phyloP scores from a whole-genome alignment of 2,329 filamentous ascomycete species.

The Clathrospora elynae region DNA sequence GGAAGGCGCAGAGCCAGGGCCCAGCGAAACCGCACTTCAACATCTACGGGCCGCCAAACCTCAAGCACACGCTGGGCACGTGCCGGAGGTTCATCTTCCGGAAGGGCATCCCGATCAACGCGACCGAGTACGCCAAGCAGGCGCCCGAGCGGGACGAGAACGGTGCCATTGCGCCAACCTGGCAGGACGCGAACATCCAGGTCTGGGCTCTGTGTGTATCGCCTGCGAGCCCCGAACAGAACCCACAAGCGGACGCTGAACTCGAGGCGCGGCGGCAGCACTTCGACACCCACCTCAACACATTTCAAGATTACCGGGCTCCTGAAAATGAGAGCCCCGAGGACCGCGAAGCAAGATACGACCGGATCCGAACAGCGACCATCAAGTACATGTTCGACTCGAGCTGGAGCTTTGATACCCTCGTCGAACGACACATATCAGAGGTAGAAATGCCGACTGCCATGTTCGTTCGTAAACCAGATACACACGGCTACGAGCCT shows the following conservation, averaged over 20 bases:
- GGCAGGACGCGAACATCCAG: slow-evolving; percentile 74
- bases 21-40: slow-evolving; percentile 44
- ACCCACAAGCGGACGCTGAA: slow-evolving; percentile 22
- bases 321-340: slow-evolving; percentile 38
- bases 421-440: slow-evolving; percentile 68
- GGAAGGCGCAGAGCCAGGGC: slow-evolving; percentile 13
- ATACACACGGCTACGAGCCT: slow-evolving; percentile 66
- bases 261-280: slow-evolving; percentile 26
- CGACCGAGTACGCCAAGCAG: slow-evolving; percentile 65
- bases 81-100: slow-evolving; percentile 84
- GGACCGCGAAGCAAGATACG: slow-evolving; percentile 49
- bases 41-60: slow-evolving; percentile 81
- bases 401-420: slow-evolving; percentile 71
- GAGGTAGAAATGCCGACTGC: slow-evolving; percentile 70
- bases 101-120: slow-evolving; percentile 74
- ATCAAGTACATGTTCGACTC: slow-evolving; percentile 82
- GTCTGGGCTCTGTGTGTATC: slow-evolving; percentile 80
- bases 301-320: slow-evolving; percentile 39
- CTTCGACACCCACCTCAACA: slow-evolving; percentile 36
- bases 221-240: slow-evolving; percentile 27
- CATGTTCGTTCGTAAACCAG: slow-evolving; percentile 68
- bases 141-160: slow-evolving; percentile 32
- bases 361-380: slow-evolving; percentile 63
- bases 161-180: slow-evolving; percentile 64
- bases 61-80: slow-evolving; percentile 80